Conservation (phyloP, 2,329 filamentous ascomycete species). For the Colletotrichum cordylinicola region DNA sequence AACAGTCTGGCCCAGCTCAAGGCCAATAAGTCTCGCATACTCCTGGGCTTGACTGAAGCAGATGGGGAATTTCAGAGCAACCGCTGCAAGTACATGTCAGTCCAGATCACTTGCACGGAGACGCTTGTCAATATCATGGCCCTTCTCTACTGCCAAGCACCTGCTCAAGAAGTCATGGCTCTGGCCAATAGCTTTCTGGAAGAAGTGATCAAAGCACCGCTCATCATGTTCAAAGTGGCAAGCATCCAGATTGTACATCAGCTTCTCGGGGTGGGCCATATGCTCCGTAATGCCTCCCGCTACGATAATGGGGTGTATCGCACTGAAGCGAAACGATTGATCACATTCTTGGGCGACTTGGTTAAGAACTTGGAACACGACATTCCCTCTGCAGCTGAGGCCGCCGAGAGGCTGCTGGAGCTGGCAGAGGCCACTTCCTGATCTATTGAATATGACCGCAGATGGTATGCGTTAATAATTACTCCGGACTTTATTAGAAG, state of each 20-base stretch:
- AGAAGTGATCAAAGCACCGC: background rate
- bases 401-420: background rate
- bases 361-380: background rate
- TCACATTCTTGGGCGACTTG: background rate
- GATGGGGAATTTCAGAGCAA: background rate
- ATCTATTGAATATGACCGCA: background rate
- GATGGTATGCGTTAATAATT: fast-evolving
- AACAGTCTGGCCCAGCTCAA: background rate
- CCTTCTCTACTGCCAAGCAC: background rate
- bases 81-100: background rate
- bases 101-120: background rate
- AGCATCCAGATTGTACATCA: background rate
- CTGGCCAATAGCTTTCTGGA: background rate
- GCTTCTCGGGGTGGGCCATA: background rate
- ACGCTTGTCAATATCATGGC: background rate
- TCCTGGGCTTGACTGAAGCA: background rate
- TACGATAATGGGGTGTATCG: background rate
- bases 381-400: background rate
- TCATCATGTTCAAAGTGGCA: background rate
- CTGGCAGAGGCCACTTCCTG: background rate
- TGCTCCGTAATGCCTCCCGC: background rate
- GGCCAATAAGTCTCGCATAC: background rate
- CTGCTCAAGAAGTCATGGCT: background rate
- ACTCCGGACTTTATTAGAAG: background rate
- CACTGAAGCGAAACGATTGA: background rate